Percentiles rank a stretch among this genome's conserved stretches.
These are phyloP conservation scores for Neolecta irregularis DNA, from an alignment of 1,139 yeast genomes.

Conservation along the genomic window DNA sequence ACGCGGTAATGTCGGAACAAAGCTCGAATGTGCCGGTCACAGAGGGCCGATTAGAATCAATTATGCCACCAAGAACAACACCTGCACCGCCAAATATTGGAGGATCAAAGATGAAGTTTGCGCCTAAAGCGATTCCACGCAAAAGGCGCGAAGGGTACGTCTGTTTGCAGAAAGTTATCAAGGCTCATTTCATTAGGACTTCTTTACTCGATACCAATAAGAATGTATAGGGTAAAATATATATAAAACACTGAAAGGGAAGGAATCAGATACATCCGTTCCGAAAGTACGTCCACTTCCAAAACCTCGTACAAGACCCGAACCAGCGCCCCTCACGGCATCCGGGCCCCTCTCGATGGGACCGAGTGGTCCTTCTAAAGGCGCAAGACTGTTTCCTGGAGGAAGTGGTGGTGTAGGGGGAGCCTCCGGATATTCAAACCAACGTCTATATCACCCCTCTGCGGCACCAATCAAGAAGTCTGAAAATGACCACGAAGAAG, in stretches of 20 bases:
- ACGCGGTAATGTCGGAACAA: too few species aligned
- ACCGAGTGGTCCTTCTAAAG: too few species aligned
- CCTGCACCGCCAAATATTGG: too few species aligned
- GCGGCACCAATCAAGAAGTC: too few species aligned
- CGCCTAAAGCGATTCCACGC: not conserved
- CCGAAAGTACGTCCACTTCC: not conserved
- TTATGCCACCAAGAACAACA: not conserved
- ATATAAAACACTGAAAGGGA: not conserved
- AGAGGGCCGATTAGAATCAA: conserved; percentile 3
- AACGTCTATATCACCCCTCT: too few species aligned
- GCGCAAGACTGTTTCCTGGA: too few species aligned
- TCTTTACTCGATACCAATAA: not conserved
- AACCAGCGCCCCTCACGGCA: not conserved
- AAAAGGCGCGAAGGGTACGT: not conserved
- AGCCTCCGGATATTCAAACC: too few species aligned
- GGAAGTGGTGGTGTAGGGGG: too few species aligned
- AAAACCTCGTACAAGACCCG: not conserved
- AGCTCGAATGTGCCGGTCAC: too few species aligned
- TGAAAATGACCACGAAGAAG: too few species aligned
- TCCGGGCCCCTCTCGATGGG: too few species aligned
- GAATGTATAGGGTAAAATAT: not conserved
- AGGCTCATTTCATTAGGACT: too few species aligned
- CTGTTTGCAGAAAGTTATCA: not conserved
- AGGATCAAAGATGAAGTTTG: conserved; percentile 4
- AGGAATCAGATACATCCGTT: not conserved